Evolutionary conservation across 108 stramenopile species (phyloP), one percentile per base, ranked within the genome.

Genomic region (Discostella stelligeroides): DNA sequence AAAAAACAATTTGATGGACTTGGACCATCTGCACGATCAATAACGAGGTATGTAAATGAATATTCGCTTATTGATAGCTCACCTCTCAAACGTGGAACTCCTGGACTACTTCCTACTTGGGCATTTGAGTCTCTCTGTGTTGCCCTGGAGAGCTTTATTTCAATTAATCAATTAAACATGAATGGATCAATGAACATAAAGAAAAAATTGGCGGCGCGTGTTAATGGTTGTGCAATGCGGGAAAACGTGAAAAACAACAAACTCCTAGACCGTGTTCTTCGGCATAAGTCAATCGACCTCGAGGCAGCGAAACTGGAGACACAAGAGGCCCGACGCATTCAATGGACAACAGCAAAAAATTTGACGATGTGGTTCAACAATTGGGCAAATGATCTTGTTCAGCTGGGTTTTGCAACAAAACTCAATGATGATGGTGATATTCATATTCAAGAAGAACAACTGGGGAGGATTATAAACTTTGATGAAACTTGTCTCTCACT

Each of bases 401-500:
- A 23, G 51, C 51, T 53, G 12, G 51, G 51, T 1, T 53, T 53
- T 25, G 51, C 23, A 23, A 53, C 24, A 53, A 17, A 20, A 23
- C 27, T 25, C 14, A 27, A 63, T n/a, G 62, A 29, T 27, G 62
- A 71, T 50, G 70, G 70, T 18, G 42, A 49, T 12, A 41, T 54
- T 2, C 29, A 23, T 15, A 53, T 71, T 39, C 18, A 45, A 10
- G 20, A n/a, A 12, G 62, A 71, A 15, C 70, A 71, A 63, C 60
- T 63, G 8, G 37, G 37, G 27, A 29, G 62, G 29, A 71, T 59
- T n/a, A 10, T 59, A 13, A 69, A 59, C 29, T 24, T 59, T 38
- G 68, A 60, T 49, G 61, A 63, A 21, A 63, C 70, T 4, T 72
- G 63, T 63, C 46, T 60, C 18, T 37, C 55, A 15, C 23, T 60